phyloP scores from a whole-genome alignment of 2,329 filamentous ascomycete species.

The Aspergillus udagawae region DNA sequence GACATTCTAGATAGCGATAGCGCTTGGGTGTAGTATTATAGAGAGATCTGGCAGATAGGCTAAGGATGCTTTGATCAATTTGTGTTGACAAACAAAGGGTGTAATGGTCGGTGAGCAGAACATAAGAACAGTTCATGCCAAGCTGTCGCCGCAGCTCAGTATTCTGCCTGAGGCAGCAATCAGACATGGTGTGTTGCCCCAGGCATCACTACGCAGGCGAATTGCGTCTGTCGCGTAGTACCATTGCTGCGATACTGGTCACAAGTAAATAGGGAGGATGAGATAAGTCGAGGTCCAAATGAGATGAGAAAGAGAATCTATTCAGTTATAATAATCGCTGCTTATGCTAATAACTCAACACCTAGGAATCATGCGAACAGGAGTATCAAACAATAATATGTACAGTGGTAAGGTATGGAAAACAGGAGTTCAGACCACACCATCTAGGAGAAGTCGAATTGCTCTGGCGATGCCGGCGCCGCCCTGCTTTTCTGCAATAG shows the following conservation, averaged over 20 bases:
- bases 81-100: background rate
- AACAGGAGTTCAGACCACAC: background rate
- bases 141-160: background rate
- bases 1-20: background rate
- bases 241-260: no score
- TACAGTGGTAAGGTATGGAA: background rate
- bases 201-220: no score
- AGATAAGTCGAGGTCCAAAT: background rate
- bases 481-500: background rate
- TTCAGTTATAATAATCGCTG: background rate
- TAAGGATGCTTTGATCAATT: background rate
- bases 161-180: background rate
- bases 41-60: background rate
- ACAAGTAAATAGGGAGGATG: no score
- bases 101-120: background rate
- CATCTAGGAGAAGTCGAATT: background rate
- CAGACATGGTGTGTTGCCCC: background rate
- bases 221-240: no score
- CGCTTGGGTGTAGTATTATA: background rate
- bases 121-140: background rate
- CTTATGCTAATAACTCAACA: background rate
- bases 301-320: background rate
- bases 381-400: background rate
- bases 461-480: background rate
- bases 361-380: background rate